These are phyloP conservation scores for Cystoderma amianthinum DNA, from an alignment of 768 basidiomycete species.

Conservation along the genomic window DNA sequence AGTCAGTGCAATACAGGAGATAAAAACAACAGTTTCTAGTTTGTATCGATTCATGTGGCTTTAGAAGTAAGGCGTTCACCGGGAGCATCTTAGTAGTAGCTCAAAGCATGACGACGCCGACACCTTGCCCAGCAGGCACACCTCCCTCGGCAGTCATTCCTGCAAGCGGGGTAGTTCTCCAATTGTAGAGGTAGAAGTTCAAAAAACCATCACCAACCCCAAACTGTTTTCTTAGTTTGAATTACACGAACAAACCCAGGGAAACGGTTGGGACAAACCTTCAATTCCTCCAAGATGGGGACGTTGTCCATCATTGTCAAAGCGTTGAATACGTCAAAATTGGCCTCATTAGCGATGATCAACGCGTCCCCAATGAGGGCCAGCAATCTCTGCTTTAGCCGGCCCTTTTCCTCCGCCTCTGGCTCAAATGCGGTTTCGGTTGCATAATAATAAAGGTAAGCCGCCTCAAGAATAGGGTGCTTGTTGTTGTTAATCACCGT, in stretches of 20 bases:
- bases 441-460: constrained; percentile 95
- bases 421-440: constrained; percentile 65
- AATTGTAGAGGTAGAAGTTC: constrained; percentile 94
- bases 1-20: no score
- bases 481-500: constrained; percentile 79
- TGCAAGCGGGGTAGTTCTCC: constrained; percentile 76
- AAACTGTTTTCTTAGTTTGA: constrained; percentile 46
- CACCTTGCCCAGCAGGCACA: constrained; percentile 62
- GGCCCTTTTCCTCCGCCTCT: constrained; percentile 52
- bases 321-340: constrained; percentile 96
- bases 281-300: constrained; percentile 73
- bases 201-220: constrained; percentile 89
- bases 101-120: constrained; percentile 94
- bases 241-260: neutral
- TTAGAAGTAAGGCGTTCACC: no score
- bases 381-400: constrained; percentile 62
- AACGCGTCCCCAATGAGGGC: constrained; percentile 76
- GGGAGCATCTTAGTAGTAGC: no score
- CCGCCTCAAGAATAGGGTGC: constrained; percentile 75
- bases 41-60: no score
- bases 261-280: constrained; percentile 38
- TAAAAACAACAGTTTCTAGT: no score
- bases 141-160: constrained; percentile 53
- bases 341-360: constrained; percentile 71
- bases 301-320: constrained; percentile 94